These are phyloP conservation scores for Malus hybrid DNA, from an alignment of 331 rosid genomes.

Conservation along the genomic window DNA sequence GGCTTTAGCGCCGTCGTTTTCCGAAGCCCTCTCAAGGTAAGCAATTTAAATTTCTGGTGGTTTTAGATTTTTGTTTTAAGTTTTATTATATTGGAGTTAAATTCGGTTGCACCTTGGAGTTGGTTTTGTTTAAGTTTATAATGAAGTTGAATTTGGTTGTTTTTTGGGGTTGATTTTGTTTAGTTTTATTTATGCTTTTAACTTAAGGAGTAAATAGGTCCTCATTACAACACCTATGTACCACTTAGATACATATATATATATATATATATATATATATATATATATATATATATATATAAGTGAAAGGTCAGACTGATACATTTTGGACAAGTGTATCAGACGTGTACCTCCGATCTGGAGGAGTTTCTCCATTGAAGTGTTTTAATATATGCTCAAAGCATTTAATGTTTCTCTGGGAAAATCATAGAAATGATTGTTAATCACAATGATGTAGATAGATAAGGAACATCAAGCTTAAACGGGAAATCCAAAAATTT, in stretches of 20 bases:
- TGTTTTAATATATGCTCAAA: slow-evolving; percentile 23
- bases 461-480: no score
- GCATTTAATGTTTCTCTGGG: slow-evolving; percentile 39
- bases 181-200: no score
- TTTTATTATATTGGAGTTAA: no score
- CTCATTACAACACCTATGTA: not conserved
- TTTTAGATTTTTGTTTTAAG: no score
- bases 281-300: not conserved
- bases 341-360: slow-evolving; percentile 31
- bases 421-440: not conserved
- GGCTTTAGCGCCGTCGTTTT: no score
- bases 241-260: not conserved
- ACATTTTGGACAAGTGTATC: not conserved
- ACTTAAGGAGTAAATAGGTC: not conserved
- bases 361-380: slow-evolving; percentile 28
- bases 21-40: no score
- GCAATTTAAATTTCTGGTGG: no score
- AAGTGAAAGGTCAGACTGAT: not conserved
- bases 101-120: no score
- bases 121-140: no score
- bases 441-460: not conserved
- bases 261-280: not conserved
- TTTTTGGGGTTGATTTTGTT: no score
- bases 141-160: no score
- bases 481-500: no score